Conservation (phyloP, 371 early-diverging fungal genomes). For the Funneliformis caledonium region DNA sequence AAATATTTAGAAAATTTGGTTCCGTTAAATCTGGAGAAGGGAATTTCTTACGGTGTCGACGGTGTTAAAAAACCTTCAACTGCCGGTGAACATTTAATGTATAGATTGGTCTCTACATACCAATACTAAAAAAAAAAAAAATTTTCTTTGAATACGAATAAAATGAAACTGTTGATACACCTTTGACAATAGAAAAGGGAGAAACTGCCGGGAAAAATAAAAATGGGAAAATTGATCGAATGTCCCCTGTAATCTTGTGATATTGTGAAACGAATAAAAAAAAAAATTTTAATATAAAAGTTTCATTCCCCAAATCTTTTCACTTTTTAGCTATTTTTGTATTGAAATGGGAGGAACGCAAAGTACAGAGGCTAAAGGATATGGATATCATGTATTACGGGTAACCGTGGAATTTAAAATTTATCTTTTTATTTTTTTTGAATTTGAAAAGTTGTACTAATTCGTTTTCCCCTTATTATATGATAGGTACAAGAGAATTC, state of each 20-base stretch:
- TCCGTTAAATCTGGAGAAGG: background rate
- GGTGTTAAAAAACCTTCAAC: background rate
- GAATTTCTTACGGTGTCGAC: background rate
- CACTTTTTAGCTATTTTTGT: too few species aligned
- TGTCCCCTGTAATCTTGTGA: too few species aligned
- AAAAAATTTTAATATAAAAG: too few species aligned
- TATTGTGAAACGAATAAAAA: too few species aligned
- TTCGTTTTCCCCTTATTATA: background rate
- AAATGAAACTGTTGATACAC: too few species aligned
- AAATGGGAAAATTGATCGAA: too few species aligned
- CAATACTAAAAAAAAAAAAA: background rate
- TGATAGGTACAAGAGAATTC: slow-evolving; percentile 67
- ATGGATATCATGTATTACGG: slow-evolving; percentile 58
- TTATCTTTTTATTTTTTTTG: background rate
- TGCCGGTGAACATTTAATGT: slow-evolving; percentile 19
- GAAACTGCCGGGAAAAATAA: too few species aligned
- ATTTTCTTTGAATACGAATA: background rate
- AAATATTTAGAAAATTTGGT: slow-evolving; percentile 2
- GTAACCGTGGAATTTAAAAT: slow-evolving; percentile 41
- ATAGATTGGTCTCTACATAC: slow-evolving; percentile 1
- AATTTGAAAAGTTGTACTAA: background rate
- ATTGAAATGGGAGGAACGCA: slow-evolving; percentile 37
- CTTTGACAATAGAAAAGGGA: too few species aligned
- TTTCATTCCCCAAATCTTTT: too few species aligned
- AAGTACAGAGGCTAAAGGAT: slow-evolving; percentile 34